Base-by-base conservation (phyloP, 768 basidiomycete genomes). In the Suillus bovinus region DNA sequence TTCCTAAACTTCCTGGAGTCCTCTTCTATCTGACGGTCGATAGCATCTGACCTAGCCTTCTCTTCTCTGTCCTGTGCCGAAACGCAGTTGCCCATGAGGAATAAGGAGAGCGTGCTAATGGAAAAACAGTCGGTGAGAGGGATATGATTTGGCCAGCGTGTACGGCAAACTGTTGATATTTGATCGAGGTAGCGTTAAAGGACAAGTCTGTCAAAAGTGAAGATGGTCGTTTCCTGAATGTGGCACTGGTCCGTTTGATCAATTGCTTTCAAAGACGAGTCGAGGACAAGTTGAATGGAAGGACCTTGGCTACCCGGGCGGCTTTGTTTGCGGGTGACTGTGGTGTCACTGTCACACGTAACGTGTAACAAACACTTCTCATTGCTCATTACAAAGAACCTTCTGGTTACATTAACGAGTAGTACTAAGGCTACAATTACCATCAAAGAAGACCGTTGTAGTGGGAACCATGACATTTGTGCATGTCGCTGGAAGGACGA, bases 11-110 rank as follows among this genome's bases (percentile, higher is more conserved):
- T 87, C 73, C 85, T 87, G 17, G 82, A 83, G 73, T 96, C 95
- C 77, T 95, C 93, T 71, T 95, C 93, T 59, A 95, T 84, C 75
- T 86, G 83, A 65, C 83, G 85, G 81, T 95, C 93, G 68, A 95
- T 95, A 70, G 80, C 79, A 73, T 89, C 88, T 20, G 88, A 90
- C 71, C 80, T 80, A 54, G 83, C 81, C 72, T 83, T 86, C 65
- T 82, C 86, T 34, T 80, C 82, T 56, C 80, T 81, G 76, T 88
- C 86, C 59, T 75, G 73, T 61, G 80, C 77, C 9, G 86, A 89
- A 47, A 88, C 78, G 72, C 88, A 90, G 73, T 86, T 87, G 63
- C 89, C 89, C 89, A 90, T 90, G 58, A 67, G 27, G 66, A 57
- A 39, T 47, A 7, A 31, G 53, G 34, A 20, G 20, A 42, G 58